Base-by-base conservation (phyloP, 164 flowering plant genomes). In the Nelumbo lutea region DNA sequence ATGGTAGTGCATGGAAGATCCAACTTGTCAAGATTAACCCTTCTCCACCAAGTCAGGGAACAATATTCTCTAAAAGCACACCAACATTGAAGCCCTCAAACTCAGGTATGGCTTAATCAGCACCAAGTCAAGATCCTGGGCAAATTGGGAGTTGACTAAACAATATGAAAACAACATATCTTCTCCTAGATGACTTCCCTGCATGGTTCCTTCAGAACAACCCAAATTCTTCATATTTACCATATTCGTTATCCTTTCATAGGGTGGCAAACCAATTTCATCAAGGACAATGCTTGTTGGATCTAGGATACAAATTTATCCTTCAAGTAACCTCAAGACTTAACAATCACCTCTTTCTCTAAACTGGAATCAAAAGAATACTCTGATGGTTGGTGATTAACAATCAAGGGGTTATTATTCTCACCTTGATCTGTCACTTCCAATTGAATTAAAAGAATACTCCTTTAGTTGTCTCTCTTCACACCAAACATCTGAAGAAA, bases 41-140 rank as follows among this genome's bases (percentile, higher is more conserved):
- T 59, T 66, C 77, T 9, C 68, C 72, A 58, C 70, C 53, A 75
- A 70, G 27, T 39, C 62, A 62, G 15, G 77, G 50, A 50, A 70
- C 67, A 59, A 42, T 74, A 71, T 58, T 66, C 61, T 74, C 82
- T 13, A 78, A 52, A 68, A 83, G 77, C 67, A 59, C 62, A 67
- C 65, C 70, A 47, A 88, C 43, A 43, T 75, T 65, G 77, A 89
- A 91, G 27, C 90, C 80, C 78, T 89, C 96, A 64, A 85, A 70
- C 64, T 75, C 86, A 46, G 95, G 92, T 82, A 76, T 72, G 57
- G 56, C 44, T 66, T 81, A 77, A 75, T 84, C 86, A 61, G 76
- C 53, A 64, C 64, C 69, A 68, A 59, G 42, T 79, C 80, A 68
- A 71, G 62, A 64, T 72, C 66, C 47, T 45, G 74, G 27, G 40